Conservation (phyloP, 768 basidiomycete genomes). For the Amanita rubescens region DNA sequence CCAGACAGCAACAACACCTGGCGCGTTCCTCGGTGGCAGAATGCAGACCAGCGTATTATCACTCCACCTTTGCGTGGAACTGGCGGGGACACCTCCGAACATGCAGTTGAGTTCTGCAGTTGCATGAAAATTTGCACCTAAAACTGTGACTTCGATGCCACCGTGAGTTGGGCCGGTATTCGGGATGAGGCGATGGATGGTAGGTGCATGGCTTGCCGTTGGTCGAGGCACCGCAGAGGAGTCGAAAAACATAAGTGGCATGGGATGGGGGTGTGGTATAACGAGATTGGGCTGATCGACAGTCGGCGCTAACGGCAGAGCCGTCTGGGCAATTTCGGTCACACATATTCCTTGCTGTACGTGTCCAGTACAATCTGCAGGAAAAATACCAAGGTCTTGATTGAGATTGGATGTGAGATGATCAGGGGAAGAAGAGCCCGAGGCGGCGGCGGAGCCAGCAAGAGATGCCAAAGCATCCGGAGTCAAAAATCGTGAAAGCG, state of each 20-base stretch:
- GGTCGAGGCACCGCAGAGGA: constrained; percentile 39
- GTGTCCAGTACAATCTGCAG: constrained; percentile 23
- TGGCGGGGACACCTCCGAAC: constrained; percentile 79
- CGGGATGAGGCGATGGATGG: constrained; percentile 81
- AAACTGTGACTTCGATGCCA: constrained; percentile 89
- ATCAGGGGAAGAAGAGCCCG: constrained; percentile 42
- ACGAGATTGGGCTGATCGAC: constrained; percentile 19
- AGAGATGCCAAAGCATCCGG: constrained; percentile 23
- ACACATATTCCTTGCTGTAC: constrained; percentile 6
- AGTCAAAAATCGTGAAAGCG: constrained; percentile 22
- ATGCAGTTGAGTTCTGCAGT: constrained; percentile 65
- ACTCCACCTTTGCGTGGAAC: constrained; percentile 85
- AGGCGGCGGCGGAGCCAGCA: constrained; percentile 32
- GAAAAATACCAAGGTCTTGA: constrained; percentile 16
- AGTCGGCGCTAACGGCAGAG: constrained; percentile 19
- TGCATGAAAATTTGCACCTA: constrained; percentile 86
- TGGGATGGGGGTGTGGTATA: constrained; percentile 33
- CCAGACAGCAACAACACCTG: constrained; percentile 88
- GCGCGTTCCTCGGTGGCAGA: constrained; percentile 70
- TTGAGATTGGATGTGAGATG: constrained; percentile 37
- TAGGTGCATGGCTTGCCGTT: constrained; percentile 50
- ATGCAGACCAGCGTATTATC: constrained; percentile 90
- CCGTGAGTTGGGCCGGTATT: constrained; percentile 82
- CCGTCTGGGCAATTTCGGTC: constrained; percentile 17
- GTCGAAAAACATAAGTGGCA: constrained; percentile 60